Percentiles rank a stretch among this genome's conserved stretches.
Conservation (phyloP, 495 filamentous ascomycete species). For the Pseudevernia furfuracea region DNA sequence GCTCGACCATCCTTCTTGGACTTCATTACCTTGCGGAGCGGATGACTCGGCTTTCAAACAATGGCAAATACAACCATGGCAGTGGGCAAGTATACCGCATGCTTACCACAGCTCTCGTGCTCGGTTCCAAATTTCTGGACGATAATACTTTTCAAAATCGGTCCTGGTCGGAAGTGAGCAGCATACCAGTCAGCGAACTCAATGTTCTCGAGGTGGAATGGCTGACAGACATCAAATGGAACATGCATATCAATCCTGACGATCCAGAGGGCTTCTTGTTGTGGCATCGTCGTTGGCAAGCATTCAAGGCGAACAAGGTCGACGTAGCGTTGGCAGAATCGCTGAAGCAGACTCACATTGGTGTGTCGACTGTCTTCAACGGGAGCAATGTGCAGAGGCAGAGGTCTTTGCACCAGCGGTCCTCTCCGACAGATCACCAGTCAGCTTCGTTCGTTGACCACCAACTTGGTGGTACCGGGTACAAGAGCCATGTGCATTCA, state of each 20-base stretch:
- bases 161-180: slow-evolving; percentile 97
- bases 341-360: slow-evolving; percentile 57
- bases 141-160: slow-evolving; percentile 99
- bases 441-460: slow-evolving; percentile 16
- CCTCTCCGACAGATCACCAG: slow-evolving; percentile 13
- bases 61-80: slow-evolving; percentile 48
- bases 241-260: slow-evolving; percentile 72
- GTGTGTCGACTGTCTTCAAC: slow-evolving; percentile 40
- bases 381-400: slow-evolving; percentile 42
- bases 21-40: slow-evolving; percentile 83
- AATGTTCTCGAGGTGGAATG: slow-evolving; percentile 90
- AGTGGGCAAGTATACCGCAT: slow-evolving; percentile 81
- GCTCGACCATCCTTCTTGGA: slow-evolving; percentile 88
- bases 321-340: slow-evolving; percentile 44
- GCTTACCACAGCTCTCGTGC: slow-evolving; percentile 77
- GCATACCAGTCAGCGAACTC: slow-evolving; percentile 77
- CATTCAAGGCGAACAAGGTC: slow-evolving; percentile 59
- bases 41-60: slow-evolving; percentile 61
- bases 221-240: slow-evolving; percentile 77
- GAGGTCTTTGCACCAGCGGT: slow-evolving; percentile 9
- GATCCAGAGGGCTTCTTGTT: slow-evolving; percentile 66
- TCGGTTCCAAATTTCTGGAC: slow-evolving; percentile 97
- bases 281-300: slow-evolving; percentile 79
- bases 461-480: slow-evolving; percentile 26
- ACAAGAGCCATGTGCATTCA: slow-evolving; percentile 29